phyloP scores from a whole-genome alignment of 495 filamentous ascomycete genomes.

The Penicillium dipodomyicola region DNA sequence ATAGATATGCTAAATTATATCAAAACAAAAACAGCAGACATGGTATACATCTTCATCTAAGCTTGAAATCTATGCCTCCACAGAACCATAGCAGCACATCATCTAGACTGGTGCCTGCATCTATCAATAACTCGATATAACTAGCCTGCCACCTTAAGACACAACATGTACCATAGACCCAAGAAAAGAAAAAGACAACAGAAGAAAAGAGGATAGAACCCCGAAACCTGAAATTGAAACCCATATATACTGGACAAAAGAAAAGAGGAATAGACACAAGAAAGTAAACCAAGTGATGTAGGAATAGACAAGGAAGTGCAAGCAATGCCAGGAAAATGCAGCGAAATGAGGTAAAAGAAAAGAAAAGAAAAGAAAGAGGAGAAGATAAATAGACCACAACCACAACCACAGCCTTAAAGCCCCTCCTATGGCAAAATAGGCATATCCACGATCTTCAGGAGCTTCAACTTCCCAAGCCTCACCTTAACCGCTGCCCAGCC shows the following conservation, averaged over 20 bases:
- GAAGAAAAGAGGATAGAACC: constrained; percentile 13
- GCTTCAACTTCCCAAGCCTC: constrained; percentile 51
- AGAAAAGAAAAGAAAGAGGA: constrained; percentile 6
- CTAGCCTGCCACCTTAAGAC: background rate
- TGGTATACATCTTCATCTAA: background rate
- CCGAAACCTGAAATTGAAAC: constrained; percentile 23
- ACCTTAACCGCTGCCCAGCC: constrained; percentile 61
- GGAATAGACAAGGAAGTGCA: background rate
- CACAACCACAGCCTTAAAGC: constrained; percentile 3
- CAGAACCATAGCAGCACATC: background rate
- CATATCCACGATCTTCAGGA: constrained; percentile 27
- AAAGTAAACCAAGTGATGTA: constrained; percentile 6
- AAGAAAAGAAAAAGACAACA: constrained; percentile 9
- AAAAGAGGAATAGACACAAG: constrained; percentile 14
- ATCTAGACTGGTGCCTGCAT: background rate
- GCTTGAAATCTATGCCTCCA: background rate
- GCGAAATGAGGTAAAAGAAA: constrained; percentile 6
- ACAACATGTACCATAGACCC: constrained; percentile 10
- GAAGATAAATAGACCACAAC: background rate
- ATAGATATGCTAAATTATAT: background rate
- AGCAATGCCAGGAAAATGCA: constrained; percentile 9
- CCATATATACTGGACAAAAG: constrained; percentile 35
- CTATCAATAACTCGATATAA: background rate
- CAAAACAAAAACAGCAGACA: background rate
- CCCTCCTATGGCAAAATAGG: constrained; percentile 26